Conservation (phyloP, 2,329 filamentous ascomycete genomes). For the Alternaria viburni region DNA sequence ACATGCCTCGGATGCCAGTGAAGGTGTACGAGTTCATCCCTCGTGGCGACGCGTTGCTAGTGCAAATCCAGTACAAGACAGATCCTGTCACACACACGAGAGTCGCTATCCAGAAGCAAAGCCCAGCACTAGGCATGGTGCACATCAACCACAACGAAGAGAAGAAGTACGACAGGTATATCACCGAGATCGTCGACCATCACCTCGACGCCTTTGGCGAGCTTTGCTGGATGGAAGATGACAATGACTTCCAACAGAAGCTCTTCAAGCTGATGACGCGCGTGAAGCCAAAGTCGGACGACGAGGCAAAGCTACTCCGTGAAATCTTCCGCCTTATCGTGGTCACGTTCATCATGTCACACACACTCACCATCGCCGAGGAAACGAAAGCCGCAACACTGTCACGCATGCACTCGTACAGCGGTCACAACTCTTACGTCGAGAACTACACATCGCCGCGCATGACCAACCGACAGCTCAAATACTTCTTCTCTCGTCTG, state of each 20-base stretch:
- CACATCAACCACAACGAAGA: slow-evolving; percentile 54
- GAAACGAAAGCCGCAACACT: slow-evolving; percentile 47
- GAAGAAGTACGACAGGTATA: slow-evolving; percentile 53
- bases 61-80: slow-evolving; percentile 53
- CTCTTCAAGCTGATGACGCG: slow-evolving; percentile 52
- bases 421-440: slow-evolving; percentile 35
- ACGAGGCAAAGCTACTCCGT: slow-evolving; percentile 51
- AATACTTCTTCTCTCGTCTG: slow-evolving; percentile 56
- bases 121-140: slow-evolving; percentile 55
- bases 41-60: slow-evolving; percentile 47
- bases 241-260: slow-evolving; percentile 52
- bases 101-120: slow-evolving; percentile 45
- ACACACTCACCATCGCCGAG: slow-evolving; percentile 54
- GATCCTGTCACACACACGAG: slow-evolving; percentile 43
- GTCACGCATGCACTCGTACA: slow-evolving; percentile 47
- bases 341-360: slow-evolving; percentile 58
- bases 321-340: slow-evolving; percentile 55
- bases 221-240: slow-evolving; percentile 54
- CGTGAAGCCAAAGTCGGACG: slow-evolving; percentile 48
- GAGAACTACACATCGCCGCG: slow-evolving; percentile 50
- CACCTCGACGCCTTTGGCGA: slow-evolving; percentile 51
- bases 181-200: slow-evolving; percentile 51
- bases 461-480: slow-evolving; percentile 58
- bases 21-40: slow-evolving; percentile 57
- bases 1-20: slow-evolving; percentile 52